Base-by-base conservation (phyloP, 768 basidiomycete genomes). In the Tulasnella sp. region DNA sequence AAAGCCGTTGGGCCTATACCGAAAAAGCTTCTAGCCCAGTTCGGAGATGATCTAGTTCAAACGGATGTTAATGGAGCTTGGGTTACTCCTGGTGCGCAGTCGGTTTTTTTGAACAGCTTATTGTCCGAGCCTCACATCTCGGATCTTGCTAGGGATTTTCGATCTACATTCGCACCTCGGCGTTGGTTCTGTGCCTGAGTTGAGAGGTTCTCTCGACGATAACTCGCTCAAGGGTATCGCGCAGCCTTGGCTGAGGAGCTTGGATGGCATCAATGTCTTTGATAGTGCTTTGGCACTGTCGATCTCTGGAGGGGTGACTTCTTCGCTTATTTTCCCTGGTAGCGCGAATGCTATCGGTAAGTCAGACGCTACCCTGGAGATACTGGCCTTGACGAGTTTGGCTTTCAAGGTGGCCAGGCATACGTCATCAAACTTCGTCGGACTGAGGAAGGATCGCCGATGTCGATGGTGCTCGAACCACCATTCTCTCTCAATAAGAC, bases 181-280 rank as follows among this genome's bases (percentile, higher is more conserved):
- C 3, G 87, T 97, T 7, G 85, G 90, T 88, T 84, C 80, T 89
- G 85, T 88, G 77, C 20, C 74, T 3, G 41, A 46, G 73, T 31
- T 16, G 14, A 58, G 64, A 87, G 89, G 91, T 48, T 87, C 90
- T 1, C 75, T 80, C 0, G 94, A 94, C 84, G 87, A 89, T 20
- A 92, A 93, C 84, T 94, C 94, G 14, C 82, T 81, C 14, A 89
- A 93, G 76, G 93, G 92, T 0, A 90, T 94, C 4, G 88, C 93
- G 80, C 83, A 91, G 46, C 95, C 95, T 1, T 94, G 92, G 81
- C 87, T 98, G 40, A 89, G 95, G 73, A 93, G 90, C 80, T 88
- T 96, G 54, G 96, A 98, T 84, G 95, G 90, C 0, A 89, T 98
- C 83, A 93, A 97, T 84, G 96, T 94, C 0, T 94, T 96, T 81